A percentile compares a stretch with the other conserved stretches of the same genome.
These are phyloP conservation scores for Harringtonia aguacate DNA, from an alignment of 2,329 filamentous ascomycete genomes.

Conservation along the genomic window DNA sequence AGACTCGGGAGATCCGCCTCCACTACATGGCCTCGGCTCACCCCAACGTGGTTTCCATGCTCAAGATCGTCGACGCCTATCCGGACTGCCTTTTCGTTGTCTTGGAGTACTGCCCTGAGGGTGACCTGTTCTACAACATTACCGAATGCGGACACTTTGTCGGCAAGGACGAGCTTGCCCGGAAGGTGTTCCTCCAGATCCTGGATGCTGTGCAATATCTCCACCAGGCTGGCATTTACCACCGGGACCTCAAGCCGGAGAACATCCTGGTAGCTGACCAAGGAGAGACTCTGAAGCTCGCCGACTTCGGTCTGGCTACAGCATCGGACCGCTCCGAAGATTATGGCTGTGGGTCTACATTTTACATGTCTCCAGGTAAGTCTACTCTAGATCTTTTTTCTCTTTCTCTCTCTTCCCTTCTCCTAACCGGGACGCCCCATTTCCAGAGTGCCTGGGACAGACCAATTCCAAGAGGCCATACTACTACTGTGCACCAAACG, in stretches of 20 bases:
- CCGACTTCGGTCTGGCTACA: constrained; percentile 94
- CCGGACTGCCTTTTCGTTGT: constrained; percentile 92
- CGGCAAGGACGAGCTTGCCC: constrained; percentile 81
- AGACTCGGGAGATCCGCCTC: constrained; percentile 83
- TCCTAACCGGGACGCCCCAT: constrained; percentile 19
- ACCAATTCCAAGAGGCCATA: constrained; percentile 55
- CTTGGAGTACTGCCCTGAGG: constrained; percentile 93
- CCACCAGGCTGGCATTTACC: constrained; percentile 88
- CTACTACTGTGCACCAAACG: constrained; percentile 89
- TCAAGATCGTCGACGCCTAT: constrained; percentile 88
- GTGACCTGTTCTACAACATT: constrained; percentile 95
- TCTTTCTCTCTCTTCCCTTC: constrained; percentile 5
- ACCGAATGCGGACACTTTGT: constrained; percentile 91
- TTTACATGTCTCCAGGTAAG: constrained; percentile 97
- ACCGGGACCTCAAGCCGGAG: constrained; percentile 95
- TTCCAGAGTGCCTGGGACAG: constrained; percentile 78
- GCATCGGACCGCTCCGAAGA: constrained; percentile 76
- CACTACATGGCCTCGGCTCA: constrained; percentile 85
- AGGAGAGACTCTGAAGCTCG: constrained; percentile 85
- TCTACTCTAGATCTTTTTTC: neutral
- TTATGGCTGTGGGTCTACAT: constrained; percentile 95
- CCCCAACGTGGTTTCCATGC: constrained; percentile 84
- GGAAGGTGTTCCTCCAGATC: constrained; percentile 84
- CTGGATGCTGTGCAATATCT: constrained; percentile 94
- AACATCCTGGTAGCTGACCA: constrained; percentile 89